phyloP scores from a whole-genome alignment of 176 grass and related monocot species.

The Tuctoria greenei region DNA sequence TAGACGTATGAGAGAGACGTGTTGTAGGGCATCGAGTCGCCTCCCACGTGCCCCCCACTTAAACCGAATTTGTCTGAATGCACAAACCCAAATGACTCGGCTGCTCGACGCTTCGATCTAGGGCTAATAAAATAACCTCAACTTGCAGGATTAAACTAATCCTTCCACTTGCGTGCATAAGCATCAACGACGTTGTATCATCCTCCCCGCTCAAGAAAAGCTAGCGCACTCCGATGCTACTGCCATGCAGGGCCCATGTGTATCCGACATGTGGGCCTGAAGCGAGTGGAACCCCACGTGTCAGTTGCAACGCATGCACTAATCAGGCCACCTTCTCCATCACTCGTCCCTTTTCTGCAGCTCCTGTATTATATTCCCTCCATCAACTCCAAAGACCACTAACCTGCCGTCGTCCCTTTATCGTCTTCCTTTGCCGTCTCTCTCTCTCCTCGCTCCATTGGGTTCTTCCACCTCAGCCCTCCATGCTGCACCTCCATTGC shows the following conservation, averaged over 20 bases:
- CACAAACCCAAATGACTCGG: constrained; percentile 27
- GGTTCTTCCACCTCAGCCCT: constrained; percentile 16
- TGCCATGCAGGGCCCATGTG: background rate
- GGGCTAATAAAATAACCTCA: constrained; percentile 44
- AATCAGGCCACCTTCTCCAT: background rate
- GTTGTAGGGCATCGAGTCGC: constrained; percentile 6
- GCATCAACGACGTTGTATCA: constrained; percentile 51
- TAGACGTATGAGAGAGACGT: background rate
- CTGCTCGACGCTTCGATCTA: constrained; percentile 34
- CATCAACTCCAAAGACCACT: constrained; percentile 50
- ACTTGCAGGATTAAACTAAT: constrained; percentile 55
- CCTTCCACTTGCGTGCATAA: constrained; percentile 51
- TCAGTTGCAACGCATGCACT: background rate
- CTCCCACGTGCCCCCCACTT: constrained; percentile 46
- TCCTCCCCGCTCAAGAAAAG: constrained; percentile 37
- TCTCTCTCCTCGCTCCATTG: constrained; percentile 26
- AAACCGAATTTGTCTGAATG: constrained; percentile 26
- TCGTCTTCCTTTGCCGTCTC: constrained; percentile 20
- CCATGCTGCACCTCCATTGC: constrained; percentile 7
- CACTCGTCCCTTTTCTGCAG: background rate
- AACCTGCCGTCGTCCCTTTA: constrained; percentile 36
- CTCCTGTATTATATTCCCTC: constrained; percentile 37
- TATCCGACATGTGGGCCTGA: background rate
- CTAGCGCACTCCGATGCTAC: background rate
- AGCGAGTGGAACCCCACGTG: background rate